These are phyloP conservation scores for Diaporthe nobilis DNA, from an alignment of 2,329 filamentous ascomycete species.

Conservation along the genomic window DNA sequence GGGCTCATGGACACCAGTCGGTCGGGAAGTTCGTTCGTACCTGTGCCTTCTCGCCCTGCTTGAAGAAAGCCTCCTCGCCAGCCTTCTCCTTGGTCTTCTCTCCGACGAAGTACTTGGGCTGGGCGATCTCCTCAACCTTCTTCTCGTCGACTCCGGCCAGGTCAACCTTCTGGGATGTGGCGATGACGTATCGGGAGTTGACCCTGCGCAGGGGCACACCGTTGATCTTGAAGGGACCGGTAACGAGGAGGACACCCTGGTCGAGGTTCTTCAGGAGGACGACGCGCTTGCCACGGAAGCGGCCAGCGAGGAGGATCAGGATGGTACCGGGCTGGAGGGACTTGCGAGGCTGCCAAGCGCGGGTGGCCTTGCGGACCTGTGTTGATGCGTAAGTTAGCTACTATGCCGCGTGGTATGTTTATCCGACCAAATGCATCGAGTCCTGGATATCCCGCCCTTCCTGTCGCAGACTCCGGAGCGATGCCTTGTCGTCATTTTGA, in stretches of 20 bases:
- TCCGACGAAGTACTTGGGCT: conserved; percentile 93
- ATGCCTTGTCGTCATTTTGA: neutral
- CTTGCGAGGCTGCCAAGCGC: conserved; percentile 87
- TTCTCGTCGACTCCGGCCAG: conserved; percentile 87
- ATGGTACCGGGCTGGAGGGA: conserved; percentile 95
- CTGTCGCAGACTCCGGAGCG: neutral
- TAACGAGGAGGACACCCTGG: conserved; percentile 98
- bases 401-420: conserved; percentile 17
- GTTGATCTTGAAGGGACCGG: conserved; percentile 99
- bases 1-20: neutral
- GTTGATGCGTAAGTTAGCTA: conserved; percentile 49
- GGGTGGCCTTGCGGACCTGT: conserved; percentile 95
- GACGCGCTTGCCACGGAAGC: conserved; percentile 99
- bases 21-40: conserved; percentile 9
- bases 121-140: conserved; percentile 85
- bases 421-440: neutral
- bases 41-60: conserved; percentile 98
- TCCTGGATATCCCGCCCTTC: conserved; percentile 5
- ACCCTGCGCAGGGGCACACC: conserved; percentile 96
- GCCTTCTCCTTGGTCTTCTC: conserved; percentile 97
- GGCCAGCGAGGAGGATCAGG: conserved; percentile 98
- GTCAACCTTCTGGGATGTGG: conserved; percentile 88
- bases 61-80: conserved; percentile 99
- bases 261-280: conserved; percentile 98
- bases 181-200: conserved; percentile 94